phyloP scores from a whole-genome alignment of 345 rosid genomes.

The Syzygium grande region DNA sequence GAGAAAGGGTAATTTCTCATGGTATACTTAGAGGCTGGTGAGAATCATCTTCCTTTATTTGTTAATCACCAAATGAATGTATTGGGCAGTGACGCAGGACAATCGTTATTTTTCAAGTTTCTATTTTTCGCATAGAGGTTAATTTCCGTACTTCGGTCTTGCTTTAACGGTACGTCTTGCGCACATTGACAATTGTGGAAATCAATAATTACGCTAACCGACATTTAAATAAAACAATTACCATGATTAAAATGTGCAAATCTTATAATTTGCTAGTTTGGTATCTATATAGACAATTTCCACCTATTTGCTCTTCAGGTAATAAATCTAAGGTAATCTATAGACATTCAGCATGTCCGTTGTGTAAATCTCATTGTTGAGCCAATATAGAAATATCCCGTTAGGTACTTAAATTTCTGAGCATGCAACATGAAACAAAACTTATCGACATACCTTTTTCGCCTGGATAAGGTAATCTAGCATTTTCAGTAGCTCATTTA shows the following conservation, averaged over 20 bases:
- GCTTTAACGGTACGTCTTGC: not conserved
- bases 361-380: not conserved
- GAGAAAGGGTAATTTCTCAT: not conserved
- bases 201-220: not conserved
- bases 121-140: not conserved
- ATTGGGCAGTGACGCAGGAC: not conserved
- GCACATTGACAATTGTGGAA: not conserved
- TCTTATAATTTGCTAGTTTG: not conserved
- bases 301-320: not conserved
- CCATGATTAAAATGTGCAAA: not conserved
- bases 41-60: not conserved
- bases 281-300: not conserved
- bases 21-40: not conserved
- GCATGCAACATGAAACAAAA: not conserved
- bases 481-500: not conserved
- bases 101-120: rapidly evolving
- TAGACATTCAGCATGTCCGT: not conserved
- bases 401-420: not conserved
- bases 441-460: not conserved
- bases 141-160: not conserved
- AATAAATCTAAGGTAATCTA: not conserved
- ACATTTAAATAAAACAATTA: not conserved
- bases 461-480: not conserved
- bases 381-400: not conserved
- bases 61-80: not conserved